phyloP scores from a whole-genome alignment of 2,329 filamentous ascomycete species.

The Diaporthe caulivora region DNA sequence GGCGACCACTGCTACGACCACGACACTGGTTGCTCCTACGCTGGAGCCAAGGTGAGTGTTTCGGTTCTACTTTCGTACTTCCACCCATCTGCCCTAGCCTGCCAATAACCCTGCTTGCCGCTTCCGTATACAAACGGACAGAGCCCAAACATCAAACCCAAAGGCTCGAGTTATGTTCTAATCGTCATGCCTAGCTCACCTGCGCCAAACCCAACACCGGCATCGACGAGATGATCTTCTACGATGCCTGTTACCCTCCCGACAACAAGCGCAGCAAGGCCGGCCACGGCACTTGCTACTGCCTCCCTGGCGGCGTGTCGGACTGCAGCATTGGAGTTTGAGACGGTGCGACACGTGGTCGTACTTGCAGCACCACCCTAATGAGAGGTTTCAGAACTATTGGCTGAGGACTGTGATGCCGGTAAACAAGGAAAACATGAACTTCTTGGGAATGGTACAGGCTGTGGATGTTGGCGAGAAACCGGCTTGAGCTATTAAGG shows the following conservation, averaged over 20 bases:
- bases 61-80: too few relatives aligned
- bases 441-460: neutral
- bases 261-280: neutral
- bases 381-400: neutral
- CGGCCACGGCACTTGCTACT: conserved; percentile 6
- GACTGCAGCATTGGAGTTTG: neutral
- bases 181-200: neutral
- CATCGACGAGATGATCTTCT: conserved; percentile 16
- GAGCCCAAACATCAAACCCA: neutral
- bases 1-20: conserved; percentile 13
- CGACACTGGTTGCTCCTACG: neutral
- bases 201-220: neutral
- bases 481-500: neutral
- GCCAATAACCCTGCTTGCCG: neutral
- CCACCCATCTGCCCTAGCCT: neutral
- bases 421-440: neutral
- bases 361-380: neutral
- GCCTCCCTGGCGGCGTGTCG: neutral
- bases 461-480: neutral
- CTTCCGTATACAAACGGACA: neutral
- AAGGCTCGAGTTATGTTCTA: neutral
- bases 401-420: neutral
- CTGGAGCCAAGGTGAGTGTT: neutral
- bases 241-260: neutral
- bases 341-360: too few relatives aligned